Evolutionary conservation across 179 eudicot genomes (phyloP).

Genomic region (Amaranthus tricolor): DNA sequence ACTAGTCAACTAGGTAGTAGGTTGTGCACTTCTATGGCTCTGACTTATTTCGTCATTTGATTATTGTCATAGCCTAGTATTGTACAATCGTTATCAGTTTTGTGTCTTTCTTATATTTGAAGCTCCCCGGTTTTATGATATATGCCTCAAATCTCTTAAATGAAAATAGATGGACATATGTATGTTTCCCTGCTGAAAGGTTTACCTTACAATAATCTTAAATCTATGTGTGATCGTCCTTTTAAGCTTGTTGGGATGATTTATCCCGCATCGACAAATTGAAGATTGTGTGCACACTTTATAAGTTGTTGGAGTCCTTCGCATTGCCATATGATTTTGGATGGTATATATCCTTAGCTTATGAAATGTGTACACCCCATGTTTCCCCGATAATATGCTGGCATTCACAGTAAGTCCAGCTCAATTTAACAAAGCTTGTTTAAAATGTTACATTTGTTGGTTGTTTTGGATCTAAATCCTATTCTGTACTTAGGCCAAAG

Average conservation of each 20-base stretch:
- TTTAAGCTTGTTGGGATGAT: no score
- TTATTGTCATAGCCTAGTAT: not conserved
- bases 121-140: not conserved
- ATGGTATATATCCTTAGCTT: no score
- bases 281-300: no score
- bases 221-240: no score
- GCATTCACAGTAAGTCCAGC: no score
- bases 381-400: no score
- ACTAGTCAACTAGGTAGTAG: not conserved
- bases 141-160: not conserved
- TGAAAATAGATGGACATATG: not conserved
- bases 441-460: not conserved
- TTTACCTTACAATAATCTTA: not conserved
- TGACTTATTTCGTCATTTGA: not conserved
- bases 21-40: not conserved
- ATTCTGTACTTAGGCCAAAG: slow-evolving; percentile 33
- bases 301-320: no score
- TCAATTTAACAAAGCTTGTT: not conserved
- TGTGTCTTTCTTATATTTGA: not conserved
- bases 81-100: not conserved
- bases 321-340: no score
- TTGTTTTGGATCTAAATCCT: slow-evolving; percentile 9
- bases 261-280: no score
- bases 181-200: not conserved
- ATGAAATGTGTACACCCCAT: no score